Base-by-base conservation (phyloP, 164 flowering plant species). In the Macadamia integrifolia region DNA sequence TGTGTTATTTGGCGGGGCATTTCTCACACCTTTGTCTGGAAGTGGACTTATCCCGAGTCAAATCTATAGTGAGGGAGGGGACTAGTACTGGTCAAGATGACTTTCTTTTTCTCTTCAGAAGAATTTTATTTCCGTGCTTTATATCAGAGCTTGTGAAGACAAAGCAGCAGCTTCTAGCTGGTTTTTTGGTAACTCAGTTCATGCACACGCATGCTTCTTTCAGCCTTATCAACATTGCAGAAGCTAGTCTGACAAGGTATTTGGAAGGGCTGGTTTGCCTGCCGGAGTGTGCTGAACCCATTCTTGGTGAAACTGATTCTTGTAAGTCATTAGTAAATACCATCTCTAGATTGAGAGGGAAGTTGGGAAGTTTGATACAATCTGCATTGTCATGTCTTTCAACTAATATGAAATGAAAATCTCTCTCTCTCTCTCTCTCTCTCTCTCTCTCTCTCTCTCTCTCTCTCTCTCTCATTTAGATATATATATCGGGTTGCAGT, bases 121-220 rank as follows among this genome's bases (percentile, higher is more conserved):
- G 66, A 68, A 57, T 84, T 60, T 71, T 88, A 11, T 84, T 92
- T 68, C 99, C 99, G 0, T 75, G 77, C 71, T 88, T 91, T 64
- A 71, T 92, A 57, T 74, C 91, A 23, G 96, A 89, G 82, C 93
- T 92, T 65, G 91, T 92, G 77, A 84, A 79, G 78, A 82, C 88
- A 2, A 85, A 81, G 67, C 94, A 89, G 76, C 83, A 76, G 48
- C 66, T 95, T 46, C 76, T 91, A 17, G 99, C 98, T 2, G 98
- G 94, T 49, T 80, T 89, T 67, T 71, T 95, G 11, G 85, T 91
- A 1, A 83, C 86, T 6, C 87, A 79, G 66, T 83, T 82, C 50
- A 88, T 92, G 93, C 97, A 89, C 83, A 80, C 88, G 14, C 83
- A 86, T 74, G 65, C 89, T 62, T 79, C 95, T 31, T 76, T 92